These are phyloP conservation scores for Pseudognaphalium luteoalbum DNA, from an alignment of 129 eudicot genomes.

Conservation along the genomic window DNA sequence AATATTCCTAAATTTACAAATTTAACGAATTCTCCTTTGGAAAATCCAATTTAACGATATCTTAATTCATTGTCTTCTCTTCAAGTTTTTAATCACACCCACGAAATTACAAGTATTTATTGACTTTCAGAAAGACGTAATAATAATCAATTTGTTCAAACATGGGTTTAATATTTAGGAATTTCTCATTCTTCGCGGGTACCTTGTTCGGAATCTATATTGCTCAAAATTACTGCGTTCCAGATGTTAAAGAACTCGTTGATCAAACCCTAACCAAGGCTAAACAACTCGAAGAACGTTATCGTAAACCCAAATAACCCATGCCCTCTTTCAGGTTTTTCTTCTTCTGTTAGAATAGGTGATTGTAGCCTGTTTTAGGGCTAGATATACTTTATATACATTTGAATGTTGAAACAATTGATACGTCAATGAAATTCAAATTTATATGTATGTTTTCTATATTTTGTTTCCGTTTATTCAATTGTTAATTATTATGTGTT, in stretches of 20 bases:
- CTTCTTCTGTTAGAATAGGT: neutral
- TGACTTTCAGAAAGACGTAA: neutral
- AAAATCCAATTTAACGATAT: neutral
- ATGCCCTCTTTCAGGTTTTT: neutral
- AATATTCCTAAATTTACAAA: neutral
- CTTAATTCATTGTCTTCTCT: neutral
- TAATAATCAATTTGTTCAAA: neutral
- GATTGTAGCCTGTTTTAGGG: neutral
- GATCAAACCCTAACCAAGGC: neutral
- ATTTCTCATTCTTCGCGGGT: neutral
- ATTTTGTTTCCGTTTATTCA: neutral
- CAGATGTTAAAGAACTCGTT: slow-evolving; percentile 8
- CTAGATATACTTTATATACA: neutral
- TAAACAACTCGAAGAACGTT: slow-evolving; percentile 13
- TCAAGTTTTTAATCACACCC: neutral
- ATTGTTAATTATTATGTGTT: too few relatives aligned
- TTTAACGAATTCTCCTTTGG: neutral
- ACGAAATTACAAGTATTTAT: neutral
- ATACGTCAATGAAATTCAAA: neutral
- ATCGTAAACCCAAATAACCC: neutral
- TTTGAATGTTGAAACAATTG: neutral
- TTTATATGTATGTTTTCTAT: too few relatives aligned
- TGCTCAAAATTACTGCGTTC: slow-evolving; percentile 16
- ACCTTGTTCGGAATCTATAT: slow-evolving; percentile 11
- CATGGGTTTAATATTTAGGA: slow-evolving; percentile 7